Percentiles rank a stretch among this genome's conserved stretches.
These are phyloP conservation scores for Camellia japonica DNA, from an alignment of 148 eudicot species.

Conservation along the genomic window DNA sequence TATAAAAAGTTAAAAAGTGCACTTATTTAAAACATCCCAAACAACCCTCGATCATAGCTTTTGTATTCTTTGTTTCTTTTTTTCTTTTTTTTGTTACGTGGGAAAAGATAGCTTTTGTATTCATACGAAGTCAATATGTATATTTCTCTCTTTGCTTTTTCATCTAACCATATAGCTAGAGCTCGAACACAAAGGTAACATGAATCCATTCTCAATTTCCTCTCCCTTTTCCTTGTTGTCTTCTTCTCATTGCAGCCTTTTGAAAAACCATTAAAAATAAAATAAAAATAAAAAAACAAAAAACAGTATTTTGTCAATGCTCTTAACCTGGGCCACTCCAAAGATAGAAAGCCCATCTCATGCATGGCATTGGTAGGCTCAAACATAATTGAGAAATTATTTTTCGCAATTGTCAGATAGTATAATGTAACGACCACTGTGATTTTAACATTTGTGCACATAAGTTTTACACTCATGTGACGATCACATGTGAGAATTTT, in stretches of 20 bases:
- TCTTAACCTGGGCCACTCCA: not conserved
- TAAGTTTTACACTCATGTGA: too few species aligned
- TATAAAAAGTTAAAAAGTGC: too few species aligned
- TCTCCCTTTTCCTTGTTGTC: not conserved
- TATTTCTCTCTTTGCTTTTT: not conserved
- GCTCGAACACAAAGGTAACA: not conserved
- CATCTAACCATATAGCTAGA: constrained; percentile 3
- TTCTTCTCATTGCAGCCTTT: constrained; percentile 13
- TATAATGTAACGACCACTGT: too few species aligned
- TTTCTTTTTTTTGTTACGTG: too few species aligned
- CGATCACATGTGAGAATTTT: too few species aligned
- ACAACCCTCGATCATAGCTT: too few species aligned
- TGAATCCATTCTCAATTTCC: not conserved
- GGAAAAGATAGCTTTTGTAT: not conserved
- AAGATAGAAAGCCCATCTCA: not conserved
- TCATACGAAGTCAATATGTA: not conserved
- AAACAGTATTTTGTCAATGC: not conserved
- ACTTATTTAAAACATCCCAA: too few species aligned
- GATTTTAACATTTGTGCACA: too few species aligned
- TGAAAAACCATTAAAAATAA: not conserved
- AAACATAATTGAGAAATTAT: too few species aligned
- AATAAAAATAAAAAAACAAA: not conserved
- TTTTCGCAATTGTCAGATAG: too few species aligned
- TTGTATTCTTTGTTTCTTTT: too few species aligned
- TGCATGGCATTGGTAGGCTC: not conserved